Percentiles rank a stretch among this genome's conserved stretches.
Evolutionary conservation across 2,329 filamentous ascomycete genomes (phyloP).

Genomic region (Claviceps sp.): DNA sequence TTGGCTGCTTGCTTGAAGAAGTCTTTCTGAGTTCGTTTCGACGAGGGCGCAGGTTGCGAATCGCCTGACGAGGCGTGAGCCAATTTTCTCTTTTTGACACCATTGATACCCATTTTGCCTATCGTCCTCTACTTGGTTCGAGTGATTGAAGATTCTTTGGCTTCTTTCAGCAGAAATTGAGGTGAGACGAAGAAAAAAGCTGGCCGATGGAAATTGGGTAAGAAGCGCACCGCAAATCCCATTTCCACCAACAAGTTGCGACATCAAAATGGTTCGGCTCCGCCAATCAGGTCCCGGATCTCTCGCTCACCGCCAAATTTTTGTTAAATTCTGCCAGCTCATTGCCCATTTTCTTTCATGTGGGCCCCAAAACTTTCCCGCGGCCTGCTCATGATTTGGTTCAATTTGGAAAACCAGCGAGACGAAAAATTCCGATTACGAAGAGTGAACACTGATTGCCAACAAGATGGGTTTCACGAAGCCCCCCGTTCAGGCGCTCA

Average conservation of each 20-base stretch:
- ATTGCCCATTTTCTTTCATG: not conserved
- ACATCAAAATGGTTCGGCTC: constrained; percentile 4
- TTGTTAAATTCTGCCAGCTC: constrained; percentile 18
- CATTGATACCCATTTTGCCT: constrained; percentile 31
- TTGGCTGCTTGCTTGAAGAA: constrained; percentile 64
- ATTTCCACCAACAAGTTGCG: not conserved
- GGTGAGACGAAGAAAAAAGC: not conserved
- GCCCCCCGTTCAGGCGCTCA: constrained; percentile 24
- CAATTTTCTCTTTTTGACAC: constrained; percentile 44
- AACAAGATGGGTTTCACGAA: constrained; percentile 21
- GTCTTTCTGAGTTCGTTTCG: constrained; percentile 38
- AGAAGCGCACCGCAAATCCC: not conserved
- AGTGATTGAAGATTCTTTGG: not conserved
- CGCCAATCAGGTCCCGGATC: constrained; percentile 11
- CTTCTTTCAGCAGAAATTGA: not conserved
- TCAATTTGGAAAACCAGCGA: not conserved
- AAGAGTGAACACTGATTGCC: too few relatives aligned
- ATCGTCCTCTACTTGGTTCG: not conserved
- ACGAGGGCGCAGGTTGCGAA: constrained; percentile 17
- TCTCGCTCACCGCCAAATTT: constrained; percentile 25
- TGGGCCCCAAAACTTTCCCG: constrained; percentile 10
- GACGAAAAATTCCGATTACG: not conserved
- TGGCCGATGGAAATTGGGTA: not conserved
- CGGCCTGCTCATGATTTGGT: not conserved
- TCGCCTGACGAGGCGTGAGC: constrained; percentile 37